A percentile compares a stretch with the other conserved stretches of the same genome.
These are phyloP conservation scores for Aphanomyces astaci DNA, from an alignment of 352 stramenopile genomes.

Conservation along the genomic window DNA sequence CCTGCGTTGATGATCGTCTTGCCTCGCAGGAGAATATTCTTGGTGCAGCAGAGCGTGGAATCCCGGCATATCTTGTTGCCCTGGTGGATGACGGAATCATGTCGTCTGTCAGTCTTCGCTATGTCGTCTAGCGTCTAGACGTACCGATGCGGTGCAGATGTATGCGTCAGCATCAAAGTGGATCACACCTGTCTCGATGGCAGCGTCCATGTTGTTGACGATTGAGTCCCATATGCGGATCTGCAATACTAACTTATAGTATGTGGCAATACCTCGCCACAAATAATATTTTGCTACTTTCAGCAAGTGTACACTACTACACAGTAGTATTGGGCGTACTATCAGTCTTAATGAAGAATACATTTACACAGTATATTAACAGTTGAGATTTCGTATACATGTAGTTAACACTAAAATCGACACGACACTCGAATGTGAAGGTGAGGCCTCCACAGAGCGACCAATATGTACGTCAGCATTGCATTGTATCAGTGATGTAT, in stretches of 20 bases:
- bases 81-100: background rate
- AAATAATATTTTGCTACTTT: no score
- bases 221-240: no score
- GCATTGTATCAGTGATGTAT: conserved; percentile 52
- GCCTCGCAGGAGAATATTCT: conserved; percentile 70
- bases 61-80: conserved; percentile 67
- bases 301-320: no score
- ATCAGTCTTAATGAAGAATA: no score
- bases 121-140: no score
- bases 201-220: conserved; percentile 48
- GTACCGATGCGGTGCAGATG: conserved; percentile 49
- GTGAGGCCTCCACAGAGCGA: conserved; percentile 65
- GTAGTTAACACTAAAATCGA: background rate
- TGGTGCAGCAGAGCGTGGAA: conserved; percentile 49
- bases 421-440: conserved; percentile 38
- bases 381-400: no score
- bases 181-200: conserved; percentile 41
- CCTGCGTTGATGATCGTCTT: conserved; percentile 71
- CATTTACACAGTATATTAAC: no score
- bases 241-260: no score
- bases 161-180: conserved; percentile 49
- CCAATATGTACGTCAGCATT: conserved; percentile 76
- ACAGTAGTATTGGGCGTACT: no score
- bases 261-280: no score
- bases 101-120: no score